Percentiles rank a stretch among this genome's conserved stretches.
These are phyloP conservation scores for Leishmania tarentolae DNA, from an alignment of 208 protist species.

Conservation along the genomic window DNA sequence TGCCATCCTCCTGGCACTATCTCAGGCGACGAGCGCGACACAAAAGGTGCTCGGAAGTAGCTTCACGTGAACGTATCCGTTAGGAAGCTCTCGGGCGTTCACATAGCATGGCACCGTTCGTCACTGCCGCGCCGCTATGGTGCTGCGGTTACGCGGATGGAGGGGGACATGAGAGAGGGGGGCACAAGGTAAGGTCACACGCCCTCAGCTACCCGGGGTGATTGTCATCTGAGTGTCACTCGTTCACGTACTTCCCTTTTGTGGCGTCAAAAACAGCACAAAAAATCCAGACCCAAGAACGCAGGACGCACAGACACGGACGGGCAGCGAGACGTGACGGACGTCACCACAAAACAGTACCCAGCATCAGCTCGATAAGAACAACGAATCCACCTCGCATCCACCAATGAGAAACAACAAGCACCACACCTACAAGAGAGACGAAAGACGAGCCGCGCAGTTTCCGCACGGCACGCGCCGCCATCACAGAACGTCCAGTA, in stretches of 20 bases:
- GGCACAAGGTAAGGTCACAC: no score
- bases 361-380: not conserved
- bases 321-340: not conserved
- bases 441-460: not conserved
- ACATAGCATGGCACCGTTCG: not conserved
- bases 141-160: not conserved
- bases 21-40: not conserved
- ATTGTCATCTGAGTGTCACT: not conserved
- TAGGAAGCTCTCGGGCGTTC: not conserved
- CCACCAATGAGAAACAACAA: not conserved
- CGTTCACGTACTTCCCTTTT: not conserved
- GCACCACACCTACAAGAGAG: not conserved
- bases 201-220: not conserved
- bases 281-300: not conserved
- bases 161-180: not conserved
- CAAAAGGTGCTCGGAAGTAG: not conserved
- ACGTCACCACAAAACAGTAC: not conserved
- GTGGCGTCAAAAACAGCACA: not conserved
- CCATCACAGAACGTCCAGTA: not conserved
- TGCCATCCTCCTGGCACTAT: not conserved
- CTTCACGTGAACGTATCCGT: not conserved
- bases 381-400: not conserved
- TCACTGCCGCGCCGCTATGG: not conserved
- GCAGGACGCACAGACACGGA: no score
- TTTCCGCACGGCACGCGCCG: not conserved